Base-by-base conservation (phyloP, 352 stramenopile species). In the Phytophthora megakarya region DNA sequence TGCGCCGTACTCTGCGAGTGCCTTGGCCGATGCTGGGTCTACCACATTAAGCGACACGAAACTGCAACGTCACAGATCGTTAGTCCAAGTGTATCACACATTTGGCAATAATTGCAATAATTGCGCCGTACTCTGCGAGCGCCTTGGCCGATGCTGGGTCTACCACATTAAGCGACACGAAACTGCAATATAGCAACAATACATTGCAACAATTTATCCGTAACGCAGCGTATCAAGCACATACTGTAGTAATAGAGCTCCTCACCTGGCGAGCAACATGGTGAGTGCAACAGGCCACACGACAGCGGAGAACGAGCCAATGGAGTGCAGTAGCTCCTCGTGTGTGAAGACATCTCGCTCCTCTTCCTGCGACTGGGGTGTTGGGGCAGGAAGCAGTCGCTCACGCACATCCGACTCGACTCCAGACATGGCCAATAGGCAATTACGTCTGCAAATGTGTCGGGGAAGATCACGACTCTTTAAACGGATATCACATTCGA, bases 251-350 rank as follows among this genome's bases (percentile, higher is more conserved):
- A 19, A 44, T 21, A 25, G 23, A 49, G 23, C 7, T 40, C n/a
- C 18, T 40, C 16, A 94, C 85, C 87, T 96, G 7, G 87, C 82
- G 5, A 94, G 55, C 49, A 96, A 61, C 84, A 96, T 96, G 1
- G 87, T 96, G 49, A 81, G 21, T 0, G 85, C 81, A 12, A 96
- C 87, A 0, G 87, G 87, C 77, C 78, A 88, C 16, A 95, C 69
- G 33, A 96, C 84, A 16, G 86, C 86, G 11, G 80, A 93, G 71
- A 96, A 96, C 7, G 86, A 95, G 18, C 86, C 87, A 32, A 96
- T 85, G 1, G 84, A 93, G 56, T 96, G 87, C 65, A 93, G 68
- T 13, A 96, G 72, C 59, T 94, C 82, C 57, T 95, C 84, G 55
- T 91, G 81, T 46, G 87, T 90, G 65, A 88, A 91, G 9, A 26